phyloP scores from a whole-genome alignment of 2,329 filamentous ascomycete genomes.

The Zymoseptoria brevis region DNA sequence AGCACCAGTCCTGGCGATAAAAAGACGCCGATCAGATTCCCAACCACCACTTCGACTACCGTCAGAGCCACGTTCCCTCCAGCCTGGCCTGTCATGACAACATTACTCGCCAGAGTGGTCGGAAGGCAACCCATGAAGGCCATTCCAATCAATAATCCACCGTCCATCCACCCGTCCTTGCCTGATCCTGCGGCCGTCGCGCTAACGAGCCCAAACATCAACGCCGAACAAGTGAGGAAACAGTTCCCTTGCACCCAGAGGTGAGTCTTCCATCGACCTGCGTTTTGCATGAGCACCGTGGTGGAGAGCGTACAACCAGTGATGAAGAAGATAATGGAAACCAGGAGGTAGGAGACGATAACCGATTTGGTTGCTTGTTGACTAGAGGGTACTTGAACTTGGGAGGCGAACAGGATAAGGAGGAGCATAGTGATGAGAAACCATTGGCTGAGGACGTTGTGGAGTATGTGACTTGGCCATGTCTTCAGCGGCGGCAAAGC shows the following conservation, averaged over 20 bases:
- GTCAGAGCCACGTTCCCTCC: slow-evolving; percentile 48
- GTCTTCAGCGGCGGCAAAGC: background rate
- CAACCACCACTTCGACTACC: slow-evolving; percentile 59
- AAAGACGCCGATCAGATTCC: slow-evolving; percentile 62
- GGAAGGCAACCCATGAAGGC: slow-evolving; percentile 60
- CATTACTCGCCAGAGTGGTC: slow-evolving; percentile 65
- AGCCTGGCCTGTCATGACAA: slow-evolving; percentile 63
- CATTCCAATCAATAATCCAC: slow-evolving; percentile 59
- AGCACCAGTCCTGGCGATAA: slow-evolving; percentile 57
- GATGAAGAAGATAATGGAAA: slow-evolving; percentile 62
- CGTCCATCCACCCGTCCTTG: slow-evolving; percentile 48
- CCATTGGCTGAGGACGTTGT: slow-evolving; percentile 47
- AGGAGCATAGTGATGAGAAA: slow-evolving; percentile 55
- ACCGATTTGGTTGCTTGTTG: slow-evolving; percentile 43
- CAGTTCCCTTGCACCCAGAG: slow-evolving; percentile 59
- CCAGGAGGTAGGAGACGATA: slow-evolving; percentile 57
- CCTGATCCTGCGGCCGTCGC: slow-evolving; percentile 36
- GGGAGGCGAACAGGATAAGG: slow-evolving; percentile 46
- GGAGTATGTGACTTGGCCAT: background rate
- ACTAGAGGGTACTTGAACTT: slow-evolving; percentile 49
- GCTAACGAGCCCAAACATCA: slow-evolving; percentile 51
- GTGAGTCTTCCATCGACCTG: slow-evolving; percentile 60
- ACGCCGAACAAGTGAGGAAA: slow-evolving; percentile 57
- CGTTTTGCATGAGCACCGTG: slow-evolving; percentile 52
- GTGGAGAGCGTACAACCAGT: slow-evolving; percentile 62